Percentiles rank a stretch among this genome's conserved stretches.
Evolutionary conservation across 169 alveolate genomes (phyloP).

Genomic region (Plasmodium vinckei): DNA sequence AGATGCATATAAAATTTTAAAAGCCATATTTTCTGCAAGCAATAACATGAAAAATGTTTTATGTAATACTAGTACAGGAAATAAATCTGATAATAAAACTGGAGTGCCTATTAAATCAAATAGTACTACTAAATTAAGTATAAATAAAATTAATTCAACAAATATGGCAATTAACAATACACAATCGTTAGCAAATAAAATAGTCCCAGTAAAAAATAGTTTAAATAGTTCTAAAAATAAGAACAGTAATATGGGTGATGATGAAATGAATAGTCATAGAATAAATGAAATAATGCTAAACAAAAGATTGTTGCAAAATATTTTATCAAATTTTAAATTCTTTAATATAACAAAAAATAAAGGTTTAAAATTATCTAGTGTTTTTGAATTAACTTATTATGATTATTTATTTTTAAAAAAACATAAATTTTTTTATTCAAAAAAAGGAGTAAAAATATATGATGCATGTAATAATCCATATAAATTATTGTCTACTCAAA

Average conservation of each 20-base stretch:
- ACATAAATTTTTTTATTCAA: conserved; percentile 51
- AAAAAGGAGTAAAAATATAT: conserved; percentile 46
- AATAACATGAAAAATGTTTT: neutral
- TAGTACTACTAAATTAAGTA: neutral
- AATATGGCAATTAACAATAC: too few species aligned
- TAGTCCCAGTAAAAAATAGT: neutral
- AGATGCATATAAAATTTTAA: conserved; percentile 16
- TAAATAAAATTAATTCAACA: too few species aligned
- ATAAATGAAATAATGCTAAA: conserved; percentile 28
- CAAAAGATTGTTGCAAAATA: conserved; percentile 24
- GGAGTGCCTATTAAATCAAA: neutral
- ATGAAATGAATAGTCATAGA: neutral
- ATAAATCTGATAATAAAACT: neutral
- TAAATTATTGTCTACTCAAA: neutral
- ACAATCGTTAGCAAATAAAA: neutral
- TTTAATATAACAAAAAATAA: conserved; percentile 23
- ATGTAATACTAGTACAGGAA: neutral
- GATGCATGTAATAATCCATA: conserved; percentile 33
- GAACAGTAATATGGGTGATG: neutral
- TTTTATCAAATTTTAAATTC: conserved; percentile 15
- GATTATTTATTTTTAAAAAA: conserved; percentile 47
- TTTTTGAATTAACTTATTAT: conserved; percentile 46
- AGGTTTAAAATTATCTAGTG: conserved; percentile 10
- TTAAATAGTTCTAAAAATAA: neutral
- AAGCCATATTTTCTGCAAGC: neutral